Evolutionary conservation across 2,329 filamentous ascomycete species (phyloP).

Genomic region (Sordariomycetes sp.): DNA sequence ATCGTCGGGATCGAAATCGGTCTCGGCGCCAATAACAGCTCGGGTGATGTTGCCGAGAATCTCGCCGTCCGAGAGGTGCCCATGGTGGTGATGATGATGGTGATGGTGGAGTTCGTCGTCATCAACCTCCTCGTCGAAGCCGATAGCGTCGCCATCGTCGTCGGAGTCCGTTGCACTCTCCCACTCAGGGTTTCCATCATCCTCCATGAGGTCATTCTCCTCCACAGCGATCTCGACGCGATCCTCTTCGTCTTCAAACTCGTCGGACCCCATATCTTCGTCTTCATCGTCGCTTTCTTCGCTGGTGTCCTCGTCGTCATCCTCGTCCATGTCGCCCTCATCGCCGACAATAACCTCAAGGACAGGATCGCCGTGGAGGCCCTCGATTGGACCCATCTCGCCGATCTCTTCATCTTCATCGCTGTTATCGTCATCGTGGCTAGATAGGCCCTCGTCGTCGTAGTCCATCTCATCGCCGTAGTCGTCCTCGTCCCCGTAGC

Average conservation of each 20-base stretch:
- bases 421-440: conserved; percentile 76
- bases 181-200: conserved; percentile 50
- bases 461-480: conserved; percentile 93
- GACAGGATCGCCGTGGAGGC: conserved; percentile 50
- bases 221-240: conserved; percentile 52
- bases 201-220: conserved; percentile 46
- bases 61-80: conserved; percentile 19
- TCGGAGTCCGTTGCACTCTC: conserved; percentile 47
- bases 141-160: conserved; percentile 38
- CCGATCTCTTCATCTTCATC: conserved; percentile 70
- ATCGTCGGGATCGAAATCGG: conserved; percentile 41
- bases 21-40: conserved; percentile 39
- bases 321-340: conserved; percentile 47
- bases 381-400: conserved; percentile 80
- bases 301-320: conserved; percentile 13
- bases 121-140: conserved; percentile 2
- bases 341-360: conserved; percentile 74
- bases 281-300: conserved; percentile 35
- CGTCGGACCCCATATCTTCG: conserved; percentile 46
- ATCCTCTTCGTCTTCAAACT: conserved; percentile 39
- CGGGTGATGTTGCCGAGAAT: conserved; percentile 44
- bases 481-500: conserved; percentile 87
- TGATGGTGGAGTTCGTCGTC: conserved; percentile 29
- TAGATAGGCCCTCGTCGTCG: conserved; percentile 65
- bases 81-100: conserved; percentile 4